These are phyloP conservation scores for Salix dunnii DNA, from an alignment of 345 rosid genomes.

Conservation along the genomic window DNA sequence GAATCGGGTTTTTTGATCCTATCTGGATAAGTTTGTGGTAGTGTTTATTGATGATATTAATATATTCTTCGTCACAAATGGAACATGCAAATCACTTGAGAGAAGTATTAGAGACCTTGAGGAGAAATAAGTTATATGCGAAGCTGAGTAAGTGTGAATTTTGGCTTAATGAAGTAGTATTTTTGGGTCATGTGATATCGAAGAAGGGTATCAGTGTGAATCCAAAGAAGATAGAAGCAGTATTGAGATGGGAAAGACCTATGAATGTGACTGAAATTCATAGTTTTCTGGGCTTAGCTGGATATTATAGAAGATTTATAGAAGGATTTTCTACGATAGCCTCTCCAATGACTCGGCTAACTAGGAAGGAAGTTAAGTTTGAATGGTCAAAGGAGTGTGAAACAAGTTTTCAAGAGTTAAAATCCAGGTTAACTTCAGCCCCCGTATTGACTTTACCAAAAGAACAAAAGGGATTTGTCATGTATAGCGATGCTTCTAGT, in stretches of 20 bases:
- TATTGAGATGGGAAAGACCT: background rate
- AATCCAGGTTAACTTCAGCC: background rate
- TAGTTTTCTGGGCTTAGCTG: background rate
- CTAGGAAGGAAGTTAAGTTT: background rate
- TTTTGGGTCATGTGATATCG: background rate
- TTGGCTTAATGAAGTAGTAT: background rate
- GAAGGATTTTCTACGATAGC: background rate
- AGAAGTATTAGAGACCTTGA: background rate
- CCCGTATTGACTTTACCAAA: background rate
- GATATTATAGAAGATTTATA: background rate
- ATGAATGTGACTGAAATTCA: background rate
- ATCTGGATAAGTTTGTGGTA: no score
- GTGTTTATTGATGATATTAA: no score
- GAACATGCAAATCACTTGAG: background rate
- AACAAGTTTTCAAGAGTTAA: background rate
- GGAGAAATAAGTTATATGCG: background rate
- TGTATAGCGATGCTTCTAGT: background rate
- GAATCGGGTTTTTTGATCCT: no score
- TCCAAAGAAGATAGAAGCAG: background rate
- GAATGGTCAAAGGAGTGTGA: background rate
- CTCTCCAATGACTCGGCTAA: background rate
- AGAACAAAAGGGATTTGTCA: background rate
- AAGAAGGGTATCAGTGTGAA: background rate
- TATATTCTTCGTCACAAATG: background rate
- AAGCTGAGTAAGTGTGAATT: constrained; percentile 2